Percentiles rank a stretch among this genome's conserved stretches.
Conservation (phyloP, 371 early-diverging fungal genomes). For the Saksenaea vasiformis region DNA sequence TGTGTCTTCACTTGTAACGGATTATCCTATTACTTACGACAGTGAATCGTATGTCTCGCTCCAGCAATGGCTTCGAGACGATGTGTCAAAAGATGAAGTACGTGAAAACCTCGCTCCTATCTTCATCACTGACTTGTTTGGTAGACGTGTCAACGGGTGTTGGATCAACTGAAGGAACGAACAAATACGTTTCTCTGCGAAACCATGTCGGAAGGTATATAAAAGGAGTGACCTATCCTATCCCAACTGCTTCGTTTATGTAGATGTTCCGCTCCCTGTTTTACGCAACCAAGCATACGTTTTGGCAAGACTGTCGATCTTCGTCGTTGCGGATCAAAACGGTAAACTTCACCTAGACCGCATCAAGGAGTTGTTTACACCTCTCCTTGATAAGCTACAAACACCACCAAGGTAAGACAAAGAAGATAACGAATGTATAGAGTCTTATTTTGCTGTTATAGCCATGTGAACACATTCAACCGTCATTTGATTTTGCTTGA, state of each 20-base stretch:
- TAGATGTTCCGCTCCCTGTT: conserved; percentile 39
- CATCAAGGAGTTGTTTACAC: conserved; percentile 10
- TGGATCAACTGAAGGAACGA: conserved; percentile 11
- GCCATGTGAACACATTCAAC: conserved; percentile 13
- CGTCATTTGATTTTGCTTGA: conserved; percentile 25
- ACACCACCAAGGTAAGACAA: conserved; percentile 21
- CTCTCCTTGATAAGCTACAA: conserved; percentile 18
- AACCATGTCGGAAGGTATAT: conserved; percentile 13
- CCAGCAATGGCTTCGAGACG: conserved; percentile 28
- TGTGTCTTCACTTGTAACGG: conserved; percentile 37
- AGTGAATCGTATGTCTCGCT: conserved; percentile 25
- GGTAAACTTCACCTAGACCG: conserved; percentile 10
- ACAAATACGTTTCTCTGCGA: conserved; percentile 8
- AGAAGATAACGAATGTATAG: background rate
- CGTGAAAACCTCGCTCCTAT: background rate
- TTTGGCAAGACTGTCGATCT: conserved; percentile 27
- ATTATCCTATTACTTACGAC: conserved; percentile 25
- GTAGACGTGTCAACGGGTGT: background rate
- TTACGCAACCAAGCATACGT: conserved; percentile 45
- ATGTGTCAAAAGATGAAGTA: conserved; percentile 28
- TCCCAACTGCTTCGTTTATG: background rate
- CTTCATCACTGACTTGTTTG: background rate
- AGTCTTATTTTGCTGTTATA: background rate
- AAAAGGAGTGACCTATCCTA: too few relatives aligned
- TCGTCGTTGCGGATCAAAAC: conserved; percentile 20